Conservation (phyloP, 129 eudicot species). For the Arctium minus region DNA sequence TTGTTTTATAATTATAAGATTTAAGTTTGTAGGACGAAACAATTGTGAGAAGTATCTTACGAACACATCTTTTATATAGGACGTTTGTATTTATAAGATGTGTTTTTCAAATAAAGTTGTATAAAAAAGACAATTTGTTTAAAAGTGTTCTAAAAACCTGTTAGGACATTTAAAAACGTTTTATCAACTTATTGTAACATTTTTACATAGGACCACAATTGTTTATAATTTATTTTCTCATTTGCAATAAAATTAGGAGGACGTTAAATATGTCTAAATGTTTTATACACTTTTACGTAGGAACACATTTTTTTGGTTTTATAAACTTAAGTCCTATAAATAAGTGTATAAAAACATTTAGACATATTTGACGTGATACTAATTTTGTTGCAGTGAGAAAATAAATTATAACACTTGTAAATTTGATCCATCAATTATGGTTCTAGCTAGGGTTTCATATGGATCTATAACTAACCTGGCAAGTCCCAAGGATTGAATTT, state of each 20-base stretch:
- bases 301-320: too few species aligned
- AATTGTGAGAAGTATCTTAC: neutral
- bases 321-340: neutral
- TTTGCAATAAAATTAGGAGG: too few species aligned
- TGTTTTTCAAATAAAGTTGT: neutral
- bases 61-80: neutral
- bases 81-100: neutral
- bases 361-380: neutral
- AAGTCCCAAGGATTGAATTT: conserved; percentile 66
- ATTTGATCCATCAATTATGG: conserved; percentile 2
- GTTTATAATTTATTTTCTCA: too few species aligned
- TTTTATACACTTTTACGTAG: too few species aligned
- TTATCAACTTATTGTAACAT: neutral
- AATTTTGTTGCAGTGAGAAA: neutral
- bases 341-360: neutral
- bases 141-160: neutral
- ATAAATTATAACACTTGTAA: neutral
- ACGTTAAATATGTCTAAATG: too few species aligned
- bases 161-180: neutral
- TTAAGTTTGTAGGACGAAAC: neutral
- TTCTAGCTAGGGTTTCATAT: neutral
- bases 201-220: neutral
- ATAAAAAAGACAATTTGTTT: neutral
- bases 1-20: neutral
- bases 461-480: conserved; percentile 48